These are phyloP conservation scores for Pogostemon cablin DNA, from an alignment of 257 asterid species.

Conservation along the genomic window DNA sequence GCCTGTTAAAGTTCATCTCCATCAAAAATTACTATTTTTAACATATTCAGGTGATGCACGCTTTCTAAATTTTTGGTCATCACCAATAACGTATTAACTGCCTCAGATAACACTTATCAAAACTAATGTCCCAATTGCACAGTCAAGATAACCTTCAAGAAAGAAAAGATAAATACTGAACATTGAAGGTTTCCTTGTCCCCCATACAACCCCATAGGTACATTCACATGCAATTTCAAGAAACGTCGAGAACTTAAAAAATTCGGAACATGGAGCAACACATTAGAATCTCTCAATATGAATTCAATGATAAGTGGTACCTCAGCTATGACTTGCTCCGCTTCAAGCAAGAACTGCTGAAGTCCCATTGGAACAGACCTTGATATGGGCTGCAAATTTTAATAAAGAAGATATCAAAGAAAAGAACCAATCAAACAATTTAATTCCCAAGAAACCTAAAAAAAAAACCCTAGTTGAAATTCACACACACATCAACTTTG, in stretches of 20 bases:
- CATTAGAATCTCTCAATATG: neutral
- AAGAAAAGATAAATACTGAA: neutral
- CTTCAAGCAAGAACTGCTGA: slow-evolving; percentile 65
- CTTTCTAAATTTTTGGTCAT: neutral
- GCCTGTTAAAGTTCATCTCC: neutral
- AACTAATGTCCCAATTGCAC: slow-evolving; percentile 14
- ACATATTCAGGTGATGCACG: slow-evolving; percentile 17
- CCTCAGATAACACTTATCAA: neutral
- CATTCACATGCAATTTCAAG: slow-evolving; percentile 18
- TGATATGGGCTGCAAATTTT: slow-evolving; percentile 58
- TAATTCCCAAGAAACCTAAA: slow-evolving; percentile 4
- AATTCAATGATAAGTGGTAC: slow-evolving; percentile 38
- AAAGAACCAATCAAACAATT: slow-evolving; percentile 3
- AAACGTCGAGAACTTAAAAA: slow-evolving; percentile 9
- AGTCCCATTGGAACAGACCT: slow-evolving; percentile 67
- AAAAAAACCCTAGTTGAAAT: slow-evolving; percentile 40
- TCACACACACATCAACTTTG: slow-evolving; percentile 66
- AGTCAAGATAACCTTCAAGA: slow-evolving; percentile 7
- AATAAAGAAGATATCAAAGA: neutral
- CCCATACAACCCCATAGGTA: slow-evolving; percentile 9
- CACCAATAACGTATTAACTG: neutral
- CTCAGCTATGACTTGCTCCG: slow-evolving; percentile 75
- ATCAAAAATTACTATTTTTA: slow-evolving; percentile 2
- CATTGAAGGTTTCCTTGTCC: neutral
- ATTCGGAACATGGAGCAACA: slow-evolving; percentile 17